Evolutionary conservation across 139 green algal genomes (phyloP).

Genomic region (Closterium sp.): DNA sequence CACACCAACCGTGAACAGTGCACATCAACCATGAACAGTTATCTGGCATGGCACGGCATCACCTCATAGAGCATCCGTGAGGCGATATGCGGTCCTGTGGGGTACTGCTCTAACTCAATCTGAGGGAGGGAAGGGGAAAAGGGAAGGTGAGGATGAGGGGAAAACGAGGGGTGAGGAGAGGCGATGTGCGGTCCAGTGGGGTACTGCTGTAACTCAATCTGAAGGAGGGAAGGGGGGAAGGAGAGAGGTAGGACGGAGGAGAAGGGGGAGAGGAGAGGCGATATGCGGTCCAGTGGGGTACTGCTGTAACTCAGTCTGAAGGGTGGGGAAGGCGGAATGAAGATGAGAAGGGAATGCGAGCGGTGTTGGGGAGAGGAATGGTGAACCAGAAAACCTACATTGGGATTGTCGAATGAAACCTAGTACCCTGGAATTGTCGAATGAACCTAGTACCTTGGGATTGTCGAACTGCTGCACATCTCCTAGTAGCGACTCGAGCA

Average conservation of each 20-base stretch:
- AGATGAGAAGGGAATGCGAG: too few relatives aligned
- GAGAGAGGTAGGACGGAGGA: too few relatives aligned
- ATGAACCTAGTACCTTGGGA: too few relatives aligned
- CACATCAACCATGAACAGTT: too few relatives aligned
- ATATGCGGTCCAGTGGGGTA: conserved; percentile 86
- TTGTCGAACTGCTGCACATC: too few relatives aligned
- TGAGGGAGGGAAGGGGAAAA: conserved; percentile 40
- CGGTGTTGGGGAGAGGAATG: too few relatives aligned
- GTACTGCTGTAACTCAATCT: too few relatives aligned
- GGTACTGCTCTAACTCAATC: conserved; percentile 90
- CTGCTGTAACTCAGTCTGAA: conserved; percentile 85
- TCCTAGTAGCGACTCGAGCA: conserved; percentile 33
- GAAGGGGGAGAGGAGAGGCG: too few relatives aligned
- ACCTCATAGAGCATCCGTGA: conserved; percentile 75
- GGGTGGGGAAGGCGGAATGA: neutral
- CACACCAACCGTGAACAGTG: too few relatives aligned
- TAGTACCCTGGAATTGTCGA: too few relatives aligned
- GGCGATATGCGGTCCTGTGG: conserved; percentile 81
- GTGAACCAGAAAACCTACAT: conserved; percentile 6
- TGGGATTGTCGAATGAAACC: conserved; percentile 39
- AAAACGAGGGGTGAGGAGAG: neutral
- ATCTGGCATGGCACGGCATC: neutral
- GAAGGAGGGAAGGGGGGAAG: neutral
- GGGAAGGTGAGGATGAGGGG: neutral
- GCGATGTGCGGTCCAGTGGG: too few relatives aligned